These are phyloP conservation scores for Aspergillus asperescens DNA, from an alignment of 495 filamentous ascomycete genomes.

Conservation along the genomic window DNA sequence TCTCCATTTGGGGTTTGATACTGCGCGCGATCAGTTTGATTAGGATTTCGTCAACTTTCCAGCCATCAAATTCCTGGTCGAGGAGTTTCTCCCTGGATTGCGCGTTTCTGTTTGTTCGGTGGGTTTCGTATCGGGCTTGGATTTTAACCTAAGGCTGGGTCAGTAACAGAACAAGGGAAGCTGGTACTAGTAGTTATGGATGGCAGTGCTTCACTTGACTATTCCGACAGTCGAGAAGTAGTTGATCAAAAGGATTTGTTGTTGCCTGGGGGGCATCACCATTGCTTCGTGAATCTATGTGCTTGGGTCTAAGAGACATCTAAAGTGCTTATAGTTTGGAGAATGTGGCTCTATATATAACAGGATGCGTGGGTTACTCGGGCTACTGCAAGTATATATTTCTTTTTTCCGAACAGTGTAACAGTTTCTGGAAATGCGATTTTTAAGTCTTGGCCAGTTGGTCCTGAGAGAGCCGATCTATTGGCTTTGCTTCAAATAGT, in stretches of 20 bases:
- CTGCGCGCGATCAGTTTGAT: constrained; percentile 45
- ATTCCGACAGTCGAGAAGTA: constrained; percentile 58
- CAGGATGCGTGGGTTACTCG: background rate
- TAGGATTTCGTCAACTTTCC: constrained; percentile 72
- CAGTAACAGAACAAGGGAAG: too few relatives aligned
- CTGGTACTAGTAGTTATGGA: background rate
- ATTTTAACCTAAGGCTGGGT: constrained; percentile 52
- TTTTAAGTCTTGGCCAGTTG: background rate
- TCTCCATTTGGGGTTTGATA: constrained; percentile 41
- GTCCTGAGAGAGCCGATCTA: background rate
- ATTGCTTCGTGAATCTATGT: too few relatives aligned
- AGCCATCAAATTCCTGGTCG: constrained; percentile 58
- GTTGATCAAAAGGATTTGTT: constrained; percentile 69
- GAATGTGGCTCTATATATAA: background rate
- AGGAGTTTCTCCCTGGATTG: constrained; percentile 67
- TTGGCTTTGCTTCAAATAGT: background rate
- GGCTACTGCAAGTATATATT: constrained; percentile 3
- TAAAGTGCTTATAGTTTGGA: background rate
- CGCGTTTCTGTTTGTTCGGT: constrained; percentile 66
- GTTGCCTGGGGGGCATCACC: background rate
- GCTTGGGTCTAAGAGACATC: background rate
- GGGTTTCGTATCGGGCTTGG: constrained; percentile 63
- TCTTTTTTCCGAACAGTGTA: background rate
- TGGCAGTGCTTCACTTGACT: constrained; percentile 43
- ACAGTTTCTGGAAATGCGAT: background rate